Conservation (phyloP, 2,329 filamentous ascomycete species). For the Tympanopsis confertula region DNA sequence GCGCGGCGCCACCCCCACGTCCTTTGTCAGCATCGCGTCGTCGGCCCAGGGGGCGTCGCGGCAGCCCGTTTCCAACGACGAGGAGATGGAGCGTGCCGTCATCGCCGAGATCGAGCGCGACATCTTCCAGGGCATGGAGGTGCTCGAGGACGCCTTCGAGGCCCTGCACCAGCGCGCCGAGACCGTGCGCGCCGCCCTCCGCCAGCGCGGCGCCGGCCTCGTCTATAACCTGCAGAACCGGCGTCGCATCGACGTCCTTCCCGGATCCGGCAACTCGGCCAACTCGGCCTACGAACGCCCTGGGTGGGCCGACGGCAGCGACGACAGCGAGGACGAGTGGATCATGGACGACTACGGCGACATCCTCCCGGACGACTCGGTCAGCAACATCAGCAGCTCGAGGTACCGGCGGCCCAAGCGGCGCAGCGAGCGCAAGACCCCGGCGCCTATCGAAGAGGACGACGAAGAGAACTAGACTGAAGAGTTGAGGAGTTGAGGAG, state of each 20-base stretch:
- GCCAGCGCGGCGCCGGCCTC: conserved; percentile 47
- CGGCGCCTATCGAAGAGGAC: neutral
- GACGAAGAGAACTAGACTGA: neutral
- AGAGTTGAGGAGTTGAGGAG: too few species aligned
- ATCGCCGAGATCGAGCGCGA: conserved; percentile 54
- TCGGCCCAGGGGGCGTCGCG: conserved; percentile 7
- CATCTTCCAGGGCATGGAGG: conserved; percentile 56
- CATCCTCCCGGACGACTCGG: neutral
- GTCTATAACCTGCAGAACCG: conserved; percentile 3
- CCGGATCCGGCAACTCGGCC: neutral
- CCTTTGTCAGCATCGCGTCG: conserved; percentile 20
- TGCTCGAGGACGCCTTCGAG: conserved; percentile 55
- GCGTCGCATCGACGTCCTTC: neutral
- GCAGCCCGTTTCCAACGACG: conserved; percentile 30
- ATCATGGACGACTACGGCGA: neutral
- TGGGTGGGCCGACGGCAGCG: conserved; percentile 6
- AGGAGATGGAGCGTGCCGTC: conserved; percentile 54
- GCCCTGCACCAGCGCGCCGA: conserved; percentile 52
- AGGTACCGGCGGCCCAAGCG: neutral
- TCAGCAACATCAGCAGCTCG: neutral
- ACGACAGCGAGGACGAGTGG: neutral
- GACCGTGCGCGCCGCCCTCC: conserved; percentile 39
- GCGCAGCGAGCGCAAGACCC: neutral
- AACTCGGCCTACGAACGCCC: conserved; percentile 32
- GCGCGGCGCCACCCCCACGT: conserved; percentile 14